phyloP scores from a whole-genome alignment of 208 protist genomes.

The Leishmania lainsoni region DNA sequence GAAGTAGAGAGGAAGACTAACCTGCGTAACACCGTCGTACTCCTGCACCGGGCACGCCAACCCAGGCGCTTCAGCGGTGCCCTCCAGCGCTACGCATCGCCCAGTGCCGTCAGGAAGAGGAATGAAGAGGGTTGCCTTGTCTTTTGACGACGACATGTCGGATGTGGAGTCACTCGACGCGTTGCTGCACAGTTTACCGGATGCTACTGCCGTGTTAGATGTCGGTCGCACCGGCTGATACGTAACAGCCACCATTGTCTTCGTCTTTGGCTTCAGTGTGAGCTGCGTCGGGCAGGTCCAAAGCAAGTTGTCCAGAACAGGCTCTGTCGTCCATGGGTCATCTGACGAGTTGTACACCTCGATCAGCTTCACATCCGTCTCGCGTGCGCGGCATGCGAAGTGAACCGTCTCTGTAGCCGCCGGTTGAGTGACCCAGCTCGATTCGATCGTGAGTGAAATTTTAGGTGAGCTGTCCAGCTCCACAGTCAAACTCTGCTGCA shows the following conservation, averaged over 20 bases:
- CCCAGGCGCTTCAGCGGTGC: constrained; percentile 50
- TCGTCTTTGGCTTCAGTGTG: constrained; percentile 74
- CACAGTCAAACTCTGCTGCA: constrained; percentile 54
- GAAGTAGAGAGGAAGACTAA: constrained; percentile 20
- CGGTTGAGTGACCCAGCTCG: constrained; percentile 73
- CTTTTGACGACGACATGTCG: constrained; percentile 8
- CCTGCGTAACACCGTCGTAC: constrained; percentile 36
- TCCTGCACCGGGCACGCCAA: constrained; percentile 44
- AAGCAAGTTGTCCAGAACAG: constrained; percentile 79
- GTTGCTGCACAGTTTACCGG: neutral
- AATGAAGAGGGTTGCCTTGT: constrained; percentile 91
- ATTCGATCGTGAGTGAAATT: constrained; percentile 84
- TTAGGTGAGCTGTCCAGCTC: constrained; percentile 82
- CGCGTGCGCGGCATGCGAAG: constrained; percentile 85
- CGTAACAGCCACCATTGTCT: constrained; percentile 67
- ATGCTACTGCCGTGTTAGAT: neutral
- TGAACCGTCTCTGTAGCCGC: constrained; percentile 65
- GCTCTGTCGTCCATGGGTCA: constrained; percentile 83
- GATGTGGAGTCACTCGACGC: neutral
- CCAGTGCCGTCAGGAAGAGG: constrained; percentile 92
- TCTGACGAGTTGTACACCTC: constrained; percentile 82
- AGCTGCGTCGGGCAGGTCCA: constrained; percentile 79
- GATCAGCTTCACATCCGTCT: constrained; percentile 69
- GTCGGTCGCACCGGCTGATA: constrained; percentile 91
- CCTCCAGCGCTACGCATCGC: constrained; percentile 82